Conservation (phyloP, 1,284 basidiomycete genomes). For the Waitea zeae region DNA sequence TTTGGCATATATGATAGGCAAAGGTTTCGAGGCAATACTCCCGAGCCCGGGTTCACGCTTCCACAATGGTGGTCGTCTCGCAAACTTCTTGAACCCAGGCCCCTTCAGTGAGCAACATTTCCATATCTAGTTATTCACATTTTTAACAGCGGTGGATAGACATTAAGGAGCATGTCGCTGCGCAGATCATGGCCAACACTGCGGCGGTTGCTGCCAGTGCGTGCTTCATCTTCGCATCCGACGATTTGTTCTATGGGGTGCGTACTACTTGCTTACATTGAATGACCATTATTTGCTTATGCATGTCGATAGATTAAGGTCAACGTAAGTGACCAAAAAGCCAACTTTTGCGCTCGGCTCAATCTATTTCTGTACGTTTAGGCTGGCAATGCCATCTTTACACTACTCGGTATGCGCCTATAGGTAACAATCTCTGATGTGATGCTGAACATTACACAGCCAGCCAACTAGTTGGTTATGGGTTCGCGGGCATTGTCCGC, state of each 20-base stretch:
- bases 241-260: slow-evolving; percentile 28
- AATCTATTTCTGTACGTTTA: slow-evolving; percentile 30
- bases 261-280: no score
- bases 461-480: slow-evolving; percentile 36
- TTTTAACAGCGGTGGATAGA: no score
- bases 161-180: slow-evolving; percentile 41
- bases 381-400: slow-evolving; percentile 26
- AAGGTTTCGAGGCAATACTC: slow-evolving; percentile 22
- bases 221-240: slow-evolving; percentile 21
- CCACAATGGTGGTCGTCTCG: slow-evolving; percentile 21
- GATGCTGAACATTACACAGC: slow-evolving; percentile 7
- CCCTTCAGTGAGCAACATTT: no score
- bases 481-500: slow-evolving; percentile 23
- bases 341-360: slow-evolving; percentile 29
- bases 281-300: no score
- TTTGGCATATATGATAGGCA: slow-evolving; percentile 21
- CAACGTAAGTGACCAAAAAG: no score
- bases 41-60: slow-evolving; percentile 22
- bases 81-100: slow-evolving; percentile 36
- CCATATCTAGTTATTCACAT: no score
- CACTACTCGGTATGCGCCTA: slow-evolving; percentile 8
- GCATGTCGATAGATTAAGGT: slow-evolving; percentile 23
- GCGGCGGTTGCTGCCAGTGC: slow-evolving; percentile 10
- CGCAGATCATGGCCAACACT: slow-evolving; percentile 25
- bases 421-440: not conserved